A percentile compares a stretch with the other conserved stretches of the same genome.
Evolutionary conservation across 176 grass and related monocot genomes (phyloP).

Genomic region (Typha latifolia): DNA sequence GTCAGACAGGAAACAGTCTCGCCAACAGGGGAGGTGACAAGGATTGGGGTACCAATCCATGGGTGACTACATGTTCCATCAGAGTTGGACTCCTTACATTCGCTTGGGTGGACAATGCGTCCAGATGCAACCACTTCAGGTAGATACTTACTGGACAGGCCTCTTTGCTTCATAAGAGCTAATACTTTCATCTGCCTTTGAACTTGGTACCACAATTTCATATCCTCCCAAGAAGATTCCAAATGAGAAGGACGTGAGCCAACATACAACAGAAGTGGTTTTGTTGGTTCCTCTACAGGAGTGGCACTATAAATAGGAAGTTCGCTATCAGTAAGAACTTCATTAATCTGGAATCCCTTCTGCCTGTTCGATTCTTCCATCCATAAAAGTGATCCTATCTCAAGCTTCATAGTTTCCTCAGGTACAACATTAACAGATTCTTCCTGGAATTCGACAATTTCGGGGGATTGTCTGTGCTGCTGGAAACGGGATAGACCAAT

Average conservation of each 20-base stretch:
- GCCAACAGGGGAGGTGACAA: constrained; percentile 77
- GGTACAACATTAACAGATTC: constrained; percentile 45
- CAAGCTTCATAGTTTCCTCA: constrained; percentile 67
- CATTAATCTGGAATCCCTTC: constrained; percentile 68
- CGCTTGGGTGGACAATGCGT: constrained; percentile 49
- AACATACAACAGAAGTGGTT: constrained; percentile 57
- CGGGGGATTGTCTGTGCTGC: constrained; percentile 66
- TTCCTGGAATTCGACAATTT: constrained; percentile 88
- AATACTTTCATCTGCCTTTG: constrained; percentile 85
- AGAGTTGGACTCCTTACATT: constrained; percentile 60
- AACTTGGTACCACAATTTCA: constrained; percentile 94
- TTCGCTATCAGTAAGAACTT: constrained; percentile 57
- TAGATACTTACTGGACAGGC: constrained; percentile 77
- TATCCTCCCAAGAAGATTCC: constrained; percentile 87
- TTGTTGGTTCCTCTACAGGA: constrained; percentile 57
- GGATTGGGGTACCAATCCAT: constrained; percentile 78
- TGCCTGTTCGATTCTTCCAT: constrained; percentile 64
- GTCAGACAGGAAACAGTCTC: constrained; percentile 77
- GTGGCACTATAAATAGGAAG: constrained; percentile 62
- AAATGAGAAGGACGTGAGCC: constrained; percentile 83
- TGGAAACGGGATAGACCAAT: constrained; percentile 65
- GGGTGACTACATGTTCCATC: constrained; percentile 69
- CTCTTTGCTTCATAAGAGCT: constrained; percentile 76
- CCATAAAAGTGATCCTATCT: constrained; percentile 65
- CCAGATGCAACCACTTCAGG: constrained; percentile 69